Evolutionary conservation across 1,284 basidiomycete species (phyloP), one percentile per base, ranked within the genome.

Genomic region (Chondrostereum purpureum): DNA sequence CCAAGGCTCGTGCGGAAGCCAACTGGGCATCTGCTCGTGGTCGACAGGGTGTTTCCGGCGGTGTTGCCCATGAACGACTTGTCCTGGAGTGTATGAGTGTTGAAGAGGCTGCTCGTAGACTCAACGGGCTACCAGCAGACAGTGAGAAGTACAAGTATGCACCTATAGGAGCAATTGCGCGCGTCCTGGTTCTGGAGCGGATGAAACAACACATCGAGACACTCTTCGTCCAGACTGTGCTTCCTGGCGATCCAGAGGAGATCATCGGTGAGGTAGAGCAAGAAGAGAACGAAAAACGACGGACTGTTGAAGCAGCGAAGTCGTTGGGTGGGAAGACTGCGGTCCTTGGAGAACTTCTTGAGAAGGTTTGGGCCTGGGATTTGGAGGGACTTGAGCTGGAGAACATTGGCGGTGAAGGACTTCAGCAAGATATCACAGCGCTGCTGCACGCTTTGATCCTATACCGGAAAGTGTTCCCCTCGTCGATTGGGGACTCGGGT

Each of bases 261-360:
- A 18, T 22, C 13, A 20, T 36, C n/a, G 42, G 44, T 53, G 14
- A 34, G 39, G 34, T 55, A 36, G 46, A 55, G 23, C 60, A 64
- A 34, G 59, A 67, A 40, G 60, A 67, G 39, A 67, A 72, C 39
- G 55, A 58, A 19, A 65, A 68, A 53, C 68, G 72, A 58, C 56
- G 59, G 42, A 65, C 62, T 39, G 60, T 84, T 35, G 69, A 73
- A 16, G 78, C 77, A 20, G 79, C 80, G 14, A 68, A 68, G 43
- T 77, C 80, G 44, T 69, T 87, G 10, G 80, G 81, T 3, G 80
- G 80, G 0, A 53, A 60, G n/a, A 68, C 75, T 0, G 69, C 69
- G 3, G 64, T 71, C 44, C 63, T 86, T 10, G 80, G 74, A 1
- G 64, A 70, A 46, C 58, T 70, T 10, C 62, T 85, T 27, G 80